phyloP scores from a whole-genome alignment of 2,329 filamentous ascomycete genomes.

The Pestalotiopsis sp. region DNA sequence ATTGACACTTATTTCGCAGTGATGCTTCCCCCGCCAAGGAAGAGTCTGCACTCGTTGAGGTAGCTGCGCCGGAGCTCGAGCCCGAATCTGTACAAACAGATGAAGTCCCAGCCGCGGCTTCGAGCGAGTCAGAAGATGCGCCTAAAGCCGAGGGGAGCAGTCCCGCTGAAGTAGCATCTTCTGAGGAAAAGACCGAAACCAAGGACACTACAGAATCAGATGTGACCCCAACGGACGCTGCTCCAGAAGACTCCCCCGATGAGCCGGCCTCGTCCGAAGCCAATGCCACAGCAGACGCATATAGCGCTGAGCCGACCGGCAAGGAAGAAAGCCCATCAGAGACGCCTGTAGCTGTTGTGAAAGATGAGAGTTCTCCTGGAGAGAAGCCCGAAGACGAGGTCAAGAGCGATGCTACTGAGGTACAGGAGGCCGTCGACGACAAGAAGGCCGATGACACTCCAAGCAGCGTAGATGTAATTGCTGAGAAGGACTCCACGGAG shows the following conservation, averaged over 20 bases:
- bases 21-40: background rate
- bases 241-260: background rate
- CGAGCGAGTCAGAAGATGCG: background rate
- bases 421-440: background rate
- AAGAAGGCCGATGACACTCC: background rate
- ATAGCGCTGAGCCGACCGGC: background rate
- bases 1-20: background rate
- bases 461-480: background rate
- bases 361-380: background rate
- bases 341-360: background rate
- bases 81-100: background rate
- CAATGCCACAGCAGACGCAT: background rate
- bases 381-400: background rate
- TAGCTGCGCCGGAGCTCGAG: background rate
- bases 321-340: background rate
- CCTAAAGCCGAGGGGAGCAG: background rate
- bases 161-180: background rate
- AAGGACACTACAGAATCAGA: background rate
- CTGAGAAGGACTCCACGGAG: background rate
- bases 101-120: background rate
- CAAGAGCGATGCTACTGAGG: background rate
- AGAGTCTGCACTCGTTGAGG: background rate
- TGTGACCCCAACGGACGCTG: background rate
- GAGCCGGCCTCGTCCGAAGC: background rate
- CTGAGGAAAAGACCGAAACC: background rate